Conservation (phyloP, 345 rosid genomes). For the Odontarrhena argentea region DNA sequence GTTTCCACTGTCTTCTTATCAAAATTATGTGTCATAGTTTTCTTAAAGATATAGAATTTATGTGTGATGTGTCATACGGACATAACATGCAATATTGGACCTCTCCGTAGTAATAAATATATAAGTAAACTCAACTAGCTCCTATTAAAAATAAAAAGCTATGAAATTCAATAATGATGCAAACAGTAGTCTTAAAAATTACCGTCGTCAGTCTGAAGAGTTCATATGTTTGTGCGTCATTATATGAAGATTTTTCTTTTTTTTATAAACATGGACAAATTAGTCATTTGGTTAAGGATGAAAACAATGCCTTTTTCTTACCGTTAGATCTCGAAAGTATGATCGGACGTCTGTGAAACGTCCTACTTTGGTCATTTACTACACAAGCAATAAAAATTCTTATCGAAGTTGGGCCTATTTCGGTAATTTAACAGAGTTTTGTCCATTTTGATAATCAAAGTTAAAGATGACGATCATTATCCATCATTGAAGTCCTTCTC, state of each 20-base stretch:
- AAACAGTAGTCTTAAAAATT: no score
- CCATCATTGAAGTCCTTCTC: conserved; percentile 8
- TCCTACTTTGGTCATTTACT: background rate
- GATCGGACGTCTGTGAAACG: conserved; percentile 4
- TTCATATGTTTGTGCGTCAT: no score
- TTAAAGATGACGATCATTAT: conserved; percentile 4
- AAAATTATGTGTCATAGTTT: no score
- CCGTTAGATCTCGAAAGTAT: conserved; percentile 1
- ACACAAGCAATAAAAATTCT: background rate
- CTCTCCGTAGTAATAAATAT: background rate
- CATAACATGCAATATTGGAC: background rate
- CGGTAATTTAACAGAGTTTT: conserved; percentile 1
- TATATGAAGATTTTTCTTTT: no score
- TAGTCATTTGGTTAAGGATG: background rate
- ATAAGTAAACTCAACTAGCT: background rate
- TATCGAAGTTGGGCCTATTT: conserved; percentile 5
- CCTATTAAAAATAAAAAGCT: no score
- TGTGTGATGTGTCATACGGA: background rate
- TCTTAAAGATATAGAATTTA: no score
- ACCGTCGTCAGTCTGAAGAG: no score
- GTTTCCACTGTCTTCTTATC: no score
- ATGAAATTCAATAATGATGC: no score
- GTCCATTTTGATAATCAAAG: background rate
- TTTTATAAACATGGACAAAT: background rate
- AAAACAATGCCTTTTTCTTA: background rate